Percentiles rank a stretch among this genome's conserved stretches.
phyloP scores from a whole-genome alignment of 2,329 filamentous ascomycete genomes.

The Aspergillus latus region DNA sequence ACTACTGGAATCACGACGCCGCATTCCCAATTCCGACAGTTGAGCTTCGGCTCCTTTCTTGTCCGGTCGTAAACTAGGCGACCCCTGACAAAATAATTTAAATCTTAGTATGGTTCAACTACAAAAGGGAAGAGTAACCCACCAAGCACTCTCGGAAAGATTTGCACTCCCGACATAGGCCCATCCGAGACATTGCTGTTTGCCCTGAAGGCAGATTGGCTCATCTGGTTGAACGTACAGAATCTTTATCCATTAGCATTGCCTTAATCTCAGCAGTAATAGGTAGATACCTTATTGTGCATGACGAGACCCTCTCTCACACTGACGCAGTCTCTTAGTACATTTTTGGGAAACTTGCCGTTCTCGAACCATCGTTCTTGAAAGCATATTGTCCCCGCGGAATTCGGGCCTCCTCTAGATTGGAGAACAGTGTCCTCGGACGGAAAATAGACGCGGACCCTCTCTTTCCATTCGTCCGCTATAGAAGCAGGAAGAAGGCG shows the following conservation, averaged over 20 bases:
- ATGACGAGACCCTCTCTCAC: slow-evolving; percentile 71
- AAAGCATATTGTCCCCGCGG: slow-evolving; percentile 81
- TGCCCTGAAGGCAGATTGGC: slow-evolving; percentile 24
- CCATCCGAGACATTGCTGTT: slow-evolving; percentile 58
- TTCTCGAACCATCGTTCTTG: slow-evolving; percentile 70
- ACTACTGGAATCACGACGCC: slow-evolving; percentile 72
- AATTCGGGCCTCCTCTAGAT: slow-evolving; percentile 63
- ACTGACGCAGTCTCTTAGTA: slow-evolving; percentile 75
- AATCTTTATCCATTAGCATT: slow-evolving; percentile 25
- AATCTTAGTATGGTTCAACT: not conserved
- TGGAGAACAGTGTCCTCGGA: slow-evolving; percentile 65
- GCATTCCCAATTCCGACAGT: slow-evolving; percentile 92
- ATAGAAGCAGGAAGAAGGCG: slow-evolving; percentile 37
- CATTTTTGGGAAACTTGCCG: slow-evolving; percentile 66
- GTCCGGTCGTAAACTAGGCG: slow-evolving; percentile 68
- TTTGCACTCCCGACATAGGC: slow-evolving; percentile 90
- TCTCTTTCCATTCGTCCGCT: slow-evolving; percentile 47
- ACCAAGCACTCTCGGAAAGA: slow-evolving; percentile 90
- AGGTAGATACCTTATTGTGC: slow-evolving; percentile 73
- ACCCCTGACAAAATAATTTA: slow-evolving; percentile 59
- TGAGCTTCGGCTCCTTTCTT: slow-evolving; percentile 70
- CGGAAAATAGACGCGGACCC: slow-evolving; percentile 78
- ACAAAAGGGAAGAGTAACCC: slow-evolving; percentile 36
- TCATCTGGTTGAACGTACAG: slow-evolving; percentile 34
- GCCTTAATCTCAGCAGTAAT: not conserved